Percentiles rank a stretch among this genome's conserved stretches.
phyloP scores from a whole-genome alignment of 306 rosid genomes.

The Delonix regia region DNA sequence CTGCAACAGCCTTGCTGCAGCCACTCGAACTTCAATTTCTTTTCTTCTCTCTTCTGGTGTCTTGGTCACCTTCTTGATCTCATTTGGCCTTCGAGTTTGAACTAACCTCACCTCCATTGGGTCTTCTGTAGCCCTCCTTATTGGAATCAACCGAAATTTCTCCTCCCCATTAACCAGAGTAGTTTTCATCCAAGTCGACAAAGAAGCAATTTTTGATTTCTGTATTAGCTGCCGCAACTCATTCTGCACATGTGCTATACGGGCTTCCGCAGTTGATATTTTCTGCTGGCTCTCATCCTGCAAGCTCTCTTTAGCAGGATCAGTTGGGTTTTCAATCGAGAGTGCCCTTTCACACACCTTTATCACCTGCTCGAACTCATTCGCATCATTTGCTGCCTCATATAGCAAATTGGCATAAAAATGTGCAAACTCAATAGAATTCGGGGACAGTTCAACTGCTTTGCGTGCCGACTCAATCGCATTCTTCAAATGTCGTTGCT shows the following conservation, averaged over 20 bases:
- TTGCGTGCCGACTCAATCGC: constrained; percentile 63
- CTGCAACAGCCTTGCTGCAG: constrained; percentile 75
- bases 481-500: constrained; percentile 58
- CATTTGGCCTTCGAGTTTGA: constrained; percentile 66
- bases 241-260: constrained; percentile 51
- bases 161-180: constrained; percentile 58
- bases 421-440: constrained; percentile 61
- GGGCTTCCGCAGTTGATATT: constrained; percentile 42
- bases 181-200: constrained; percentile 69
- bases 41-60: constrained; percentile 67
- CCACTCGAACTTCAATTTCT: constrained; percentile 74
- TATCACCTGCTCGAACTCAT: constrained; percentile 62
- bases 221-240: constrained; percentile 63
- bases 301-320: constrained; percentile 65
- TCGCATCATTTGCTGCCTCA: constrained; percentile 61
- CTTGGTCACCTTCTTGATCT: constrained; percentile 68
- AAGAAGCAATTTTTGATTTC: constrained; percentile 58
- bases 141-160: constrained; percentile 58
- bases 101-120: constrained; percentile 65
- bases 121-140: constrained; percentile 59
- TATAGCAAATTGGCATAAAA: constrained; percentile 63
- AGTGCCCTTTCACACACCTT: constrained; percentile 62
- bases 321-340: constrained; percentile 52
- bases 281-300: constrained; percentile 65
- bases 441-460: constrained; percentile 60